These are phyloP conservation scores for Penicillium sumatraense DNA, from an alignment of 2,329 filamentous ascomycete genomes.

Conservation along the genomic window DNA sequence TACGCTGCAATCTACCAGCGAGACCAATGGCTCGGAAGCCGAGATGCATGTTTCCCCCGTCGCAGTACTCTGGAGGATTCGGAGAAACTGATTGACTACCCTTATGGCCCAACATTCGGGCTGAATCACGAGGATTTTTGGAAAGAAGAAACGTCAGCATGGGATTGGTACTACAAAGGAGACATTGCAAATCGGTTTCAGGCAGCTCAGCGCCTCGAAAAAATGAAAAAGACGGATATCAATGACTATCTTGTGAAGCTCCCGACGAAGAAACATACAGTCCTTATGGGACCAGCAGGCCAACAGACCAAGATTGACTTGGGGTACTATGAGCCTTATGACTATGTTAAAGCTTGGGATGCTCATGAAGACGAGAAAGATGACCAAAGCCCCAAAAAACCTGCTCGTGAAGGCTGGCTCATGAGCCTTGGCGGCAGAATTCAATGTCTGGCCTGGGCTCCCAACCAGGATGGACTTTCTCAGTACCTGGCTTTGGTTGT, in stretches of 20 bases:
- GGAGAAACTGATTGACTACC: constrained; percentile 37
- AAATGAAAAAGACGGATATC: constrained; percentile 44
- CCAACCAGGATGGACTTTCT: constrained; percentile 46
- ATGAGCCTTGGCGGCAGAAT: constrained; percentile 61
- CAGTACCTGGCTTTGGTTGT: constrained; percentile 62
- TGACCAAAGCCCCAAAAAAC: constrained; percentile 14
- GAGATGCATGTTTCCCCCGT: constrained; percentile 57
- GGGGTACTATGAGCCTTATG: constrained; percentile 45
- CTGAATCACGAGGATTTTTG: constrained; percentile 45
- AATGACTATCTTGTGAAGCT: constrained; percentile 48
- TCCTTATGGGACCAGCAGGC: constrained; percentile 57
- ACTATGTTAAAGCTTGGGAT: constrained; percentile 53
- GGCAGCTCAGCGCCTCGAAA: constrained; percentile 43
- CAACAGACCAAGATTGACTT: constrained; percentile 51
- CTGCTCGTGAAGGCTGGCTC: constrained; percentile 55
- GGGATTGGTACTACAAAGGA: constrained; percentile 58
- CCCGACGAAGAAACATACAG: constrained; percentile 39
- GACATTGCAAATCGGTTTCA: constrained; percentile 48
- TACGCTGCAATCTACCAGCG: constrained; percentile 52
- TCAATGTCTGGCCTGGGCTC: constrained; percentile 55
- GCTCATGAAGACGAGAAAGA: constrained; percentile 19
- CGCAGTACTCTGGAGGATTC: constrained; percentile 41
- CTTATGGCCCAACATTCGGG: constrained; percentile 49
- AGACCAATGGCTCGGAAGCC: constrained; percentile 53
- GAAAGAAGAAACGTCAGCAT: constrained; percentile 52